Conservation (phyloP, 176 grass and related monocot genomes). For the Oryza nivara region DNA sequence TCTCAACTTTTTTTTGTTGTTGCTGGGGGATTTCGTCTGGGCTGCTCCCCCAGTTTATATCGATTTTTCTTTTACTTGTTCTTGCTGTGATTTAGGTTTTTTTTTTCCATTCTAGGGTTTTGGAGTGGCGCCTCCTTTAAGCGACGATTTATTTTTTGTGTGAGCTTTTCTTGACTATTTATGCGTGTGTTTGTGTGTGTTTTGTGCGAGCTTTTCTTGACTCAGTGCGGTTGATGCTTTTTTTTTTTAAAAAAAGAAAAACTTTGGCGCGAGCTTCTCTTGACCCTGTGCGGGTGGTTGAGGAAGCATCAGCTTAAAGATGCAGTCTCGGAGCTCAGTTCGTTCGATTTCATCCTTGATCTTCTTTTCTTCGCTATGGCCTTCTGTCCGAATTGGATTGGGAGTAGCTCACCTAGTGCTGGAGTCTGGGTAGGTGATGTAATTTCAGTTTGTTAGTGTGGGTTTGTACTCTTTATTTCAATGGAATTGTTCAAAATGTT, state of each 20-base stretch:
- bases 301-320: slow-evolving; percentile 9
- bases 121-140: neutral
- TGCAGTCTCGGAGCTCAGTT: neutral
- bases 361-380: neutral
- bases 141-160: neutral
- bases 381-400: neutral
- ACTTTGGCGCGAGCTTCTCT: neutral
- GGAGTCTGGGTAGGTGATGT: neutral
- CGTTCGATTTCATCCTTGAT: neutral
- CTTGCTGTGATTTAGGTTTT: neutral
- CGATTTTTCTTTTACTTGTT: neutral
- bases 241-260: neutral
- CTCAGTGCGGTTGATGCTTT: neutral
- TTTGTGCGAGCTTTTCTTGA: too few relatives aligned
- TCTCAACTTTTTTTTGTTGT: neutral
- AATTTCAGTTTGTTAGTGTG: neutral
- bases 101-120: neutral
- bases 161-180: too few relatives aligned
- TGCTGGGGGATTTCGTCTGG: neutral
- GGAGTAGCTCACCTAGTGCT: neutral
- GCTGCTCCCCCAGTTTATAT: neutral
- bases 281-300: neutral
- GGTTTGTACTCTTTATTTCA: neutral
- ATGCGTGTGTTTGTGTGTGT: too few relatives aligned
- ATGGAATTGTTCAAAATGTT: neutral